Percentiles rank a stretch among this genome's conserved stretches.
Evolutionary conservation across 2,329 filamentous ascomycete genomes (phyloP).

Genomic region (Aspergillus arachidicola): DNA sequence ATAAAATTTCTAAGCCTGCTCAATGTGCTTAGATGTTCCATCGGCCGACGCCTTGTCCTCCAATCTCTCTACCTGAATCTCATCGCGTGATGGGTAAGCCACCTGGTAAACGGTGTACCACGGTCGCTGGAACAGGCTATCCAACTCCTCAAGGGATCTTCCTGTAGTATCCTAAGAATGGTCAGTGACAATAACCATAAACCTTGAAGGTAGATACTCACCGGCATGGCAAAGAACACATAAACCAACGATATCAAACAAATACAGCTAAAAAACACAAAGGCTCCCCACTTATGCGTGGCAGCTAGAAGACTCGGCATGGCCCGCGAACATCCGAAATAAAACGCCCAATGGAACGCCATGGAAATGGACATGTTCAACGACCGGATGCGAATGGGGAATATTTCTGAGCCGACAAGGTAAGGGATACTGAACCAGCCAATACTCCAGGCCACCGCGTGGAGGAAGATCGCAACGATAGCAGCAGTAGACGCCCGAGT

Average conservation of each 20-base stretch:
- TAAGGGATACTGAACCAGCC: constrained; percentile 47
- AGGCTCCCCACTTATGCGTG: constrained; percentile 25
- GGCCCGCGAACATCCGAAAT: constrained; percentile 34
- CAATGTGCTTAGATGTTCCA: neutral
- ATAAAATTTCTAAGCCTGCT: neutral
- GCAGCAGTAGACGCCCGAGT: constrained; percentile 41
- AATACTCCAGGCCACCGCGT: constrained; percentile 50
- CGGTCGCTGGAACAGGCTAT: constrained; percentile 22
- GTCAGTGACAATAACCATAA: neutral
- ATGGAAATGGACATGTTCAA: constrained; percentile 47
- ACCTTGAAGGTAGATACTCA: neutral
- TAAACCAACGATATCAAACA: constrained; percentile 24
- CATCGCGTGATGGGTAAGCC: neutral
- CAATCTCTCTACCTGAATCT: neutral
- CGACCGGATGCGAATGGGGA: constrained; percentile 50
- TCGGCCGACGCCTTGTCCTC: neutral
- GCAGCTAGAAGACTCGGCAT: constrained; percentile 27
- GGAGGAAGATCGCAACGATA: constrained; percentile 49
- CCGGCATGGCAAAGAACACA: constrained; percentile 26
- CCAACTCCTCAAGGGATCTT: constrained; percentile 21
- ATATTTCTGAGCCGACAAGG: constrained; percentile 50
- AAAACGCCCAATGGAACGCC: constrained; percentile 49
- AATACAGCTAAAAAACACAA: constrained; percentile 25
- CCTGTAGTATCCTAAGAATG: constrained; percentile 21
- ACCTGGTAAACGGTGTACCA: constrained; percentile 22